Conservation (phyloP, 2,329 filamentous ascomycete genomes). For the Leptographium radiaticola region DNA sequence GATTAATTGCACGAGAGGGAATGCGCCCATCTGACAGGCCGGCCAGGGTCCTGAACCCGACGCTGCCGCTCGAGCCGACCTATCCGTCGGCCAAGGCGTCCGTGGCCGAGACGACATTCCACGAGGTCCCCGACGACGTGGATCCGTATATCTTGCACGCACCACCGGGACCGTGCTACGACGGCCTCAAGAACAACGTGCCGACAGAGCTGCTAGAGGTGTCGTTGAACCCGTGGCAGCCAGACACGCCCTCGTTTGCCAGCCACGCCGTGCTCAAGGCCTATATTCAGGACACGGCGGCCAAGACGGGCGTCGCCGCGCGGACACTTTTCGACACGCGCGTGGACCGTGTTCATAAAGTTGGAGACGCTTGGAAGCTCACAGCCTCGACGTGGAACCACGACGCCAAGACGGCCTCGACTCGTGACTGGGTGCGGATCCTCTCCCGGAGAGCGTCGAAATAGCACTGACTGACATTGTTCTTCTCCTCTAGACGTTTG, state of each 20-base stretch:
- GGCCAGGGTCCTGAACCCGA: constrained; percentile 17
- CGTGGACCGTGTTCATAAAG: constrained; percentile 39
- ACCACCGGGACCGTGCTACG: constrained; percentile 33
- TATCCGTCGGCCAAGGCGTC: constrained; percentile 21
- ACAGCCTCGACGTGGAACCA: constrained; percentile 3
- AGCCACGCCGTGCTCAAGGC: constrained; percentile 40
- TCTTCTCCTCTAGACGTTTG: constrained; percentile 28
- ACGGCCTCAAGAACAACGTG: constrained; percentile 59
- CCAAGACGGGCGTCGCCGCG: constrained; percentile 32
- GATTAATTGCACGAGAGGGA: not conserved
- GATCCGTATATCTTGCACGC: constrained; percentile 17
- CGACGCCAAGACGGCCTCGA: not conserved
- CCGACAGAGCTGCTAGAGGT: constrained; percentile 42
- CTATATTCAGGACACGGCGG: constrained; percentile 49
- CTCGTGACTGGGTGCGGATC: not conserved
- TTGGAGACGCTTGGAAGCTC: not conserved
- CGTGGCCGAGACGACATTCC: constrained; percentile 20
- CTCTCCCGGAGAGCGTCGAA: not conserved
- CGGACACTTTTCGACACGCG: constrained; percentile 42
- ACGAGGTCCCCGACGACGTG: constrained; percentile 24
- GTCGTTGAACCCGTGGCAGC: constrained; percentile 37
- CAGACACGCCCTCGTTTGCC: constrained; percentile 45
- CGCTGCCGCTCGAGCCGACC: constrained; percentile 16
- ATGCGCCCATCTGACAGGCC: no score
- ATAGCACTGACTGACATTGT: not conserved